Percentiles rank a stretch among this genome's conserved stretches.
Conservation (phyloP, 768 basidiomycete species). For the Lentinula guzmanii region DNA sequence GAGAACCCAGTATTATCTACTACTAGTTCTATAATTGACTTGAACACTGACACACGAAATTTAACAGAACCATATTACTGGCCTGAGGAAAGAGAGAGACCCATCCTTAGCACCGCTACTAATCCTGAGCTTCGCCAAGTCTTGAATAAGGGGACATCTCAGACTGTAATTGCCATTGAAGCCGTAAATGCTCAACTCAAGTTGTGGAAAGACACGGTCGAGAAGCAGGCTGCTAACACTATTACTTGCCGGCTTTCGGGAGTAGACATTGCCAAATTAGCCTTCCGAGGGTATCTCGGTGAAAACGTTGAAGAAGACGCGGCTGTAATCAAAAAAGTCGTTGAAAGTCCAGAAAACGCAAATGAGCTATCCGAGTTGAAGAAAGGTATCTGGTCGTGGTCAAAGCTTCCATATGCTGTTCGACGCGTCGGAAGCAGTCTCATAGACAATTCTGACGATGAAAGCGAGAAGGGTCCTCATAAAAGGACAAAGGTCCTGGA, state of each 20-base stretch:
- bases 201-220: background rate
- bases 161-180: background rate
- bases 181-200: background rate
- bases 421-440: slow-evolving; percentile 1
- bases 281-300: background rate
- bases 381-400: slow-evolving; percentile 1
- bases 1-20: too few relatives aligned
- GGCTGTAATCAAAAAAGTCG: background rate
- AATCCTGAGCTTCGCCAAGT: background rate
- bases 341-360: background rate
- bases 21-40: background rate
- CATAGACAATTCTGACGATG: background rate
- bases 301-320: background rate
- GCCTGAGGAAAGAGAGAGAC: background rate
- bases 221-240: background rate
- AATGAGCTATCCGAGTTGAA: background rate
- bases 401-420: background rate
- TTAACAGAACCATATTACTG: slow-evolving; percentile 1
- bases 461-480: background rate
- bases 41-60: background rate
- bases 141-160: background rate
- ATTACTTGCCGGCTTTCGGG: background rate
- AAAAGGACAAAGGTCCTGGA: slow-evolving; percentile 8
- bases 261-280: background rate
- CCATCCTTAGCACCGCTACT: slow-evolving; percentile 5